A percentile compares a stretch with the other conserved stretches of the same genome.
Conservation (phyloP, 805 yeast species). For the Torulaspora maleeae region DNA sequence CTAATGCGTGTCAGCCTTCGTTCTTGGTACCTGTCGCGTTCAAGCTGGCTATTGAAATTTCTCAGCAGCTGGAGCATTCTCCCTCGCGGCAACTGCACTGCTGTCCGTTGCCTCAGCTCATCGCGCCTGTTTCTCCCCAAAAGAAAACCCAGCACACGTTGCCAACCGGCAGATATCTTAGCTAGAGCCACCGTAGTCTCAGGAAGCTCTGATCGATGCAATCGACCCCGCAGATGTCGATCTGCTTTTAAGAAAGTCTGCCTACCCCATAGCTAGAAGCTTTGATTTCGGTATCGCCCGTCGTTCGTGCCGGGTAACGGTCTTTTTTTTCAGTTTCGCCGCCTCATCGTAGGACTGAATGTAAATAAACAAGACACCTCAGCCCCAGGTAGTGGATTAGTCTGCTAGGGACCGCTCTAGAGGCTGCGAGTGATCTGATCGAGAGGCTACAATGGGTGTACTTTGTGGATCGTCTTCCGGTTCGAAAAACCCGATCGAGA, state of each 20-base stretch:
- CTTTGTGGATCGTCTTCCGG: slow-evolving; percentile 32
- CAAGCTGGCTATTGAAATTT: too few relatives aligned
- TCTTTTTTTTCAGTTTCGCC: slow-evolving; percentile 1
- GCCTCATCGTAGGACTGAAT: slow-evolving; percentile 1
- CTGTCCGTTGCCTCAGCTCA: too few relatives aligned
- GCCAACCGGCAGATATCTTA: too few relatives aligned
- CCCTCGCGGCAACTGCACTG: too few relatives aligned
- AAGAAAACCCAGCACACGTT: too few relatives aligned
- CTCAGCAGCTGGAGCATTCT: too few relatives aligned
- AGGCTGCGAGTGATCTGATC: not conserved
- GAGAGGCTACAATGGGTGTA: slow-evolving; percentile 14
- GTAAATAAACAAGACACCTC: slow-evolving; percentile 4
- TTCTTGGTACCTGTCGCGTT: too few relatives aligned
- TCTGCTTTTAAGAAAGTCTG: not conserved
- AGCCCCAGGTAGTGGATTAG: not conserved
- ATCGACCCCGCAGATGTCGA: not conserved
- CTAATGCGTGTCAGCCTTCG: too few relatives aligned
- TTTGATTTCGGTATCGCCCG: too few relatives aligned
- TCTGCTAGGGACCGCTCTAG: not conserved
- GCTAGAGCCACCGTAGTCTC: too few relatives aligned
- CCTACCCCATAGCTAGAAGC: not conserved
- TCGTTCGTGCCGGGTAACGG: not conserved
- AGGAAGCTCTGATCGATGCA: too few relatives aligned
- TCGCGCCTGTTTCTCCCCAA: too few relatives aligned
- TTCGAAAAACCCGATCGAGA: slow-evolving; percentile 53